phyloP scores from a whole-genome alignment of 495 filamentous ascomycete genomes.

The Trichoderma orchidacearum region DNA sequence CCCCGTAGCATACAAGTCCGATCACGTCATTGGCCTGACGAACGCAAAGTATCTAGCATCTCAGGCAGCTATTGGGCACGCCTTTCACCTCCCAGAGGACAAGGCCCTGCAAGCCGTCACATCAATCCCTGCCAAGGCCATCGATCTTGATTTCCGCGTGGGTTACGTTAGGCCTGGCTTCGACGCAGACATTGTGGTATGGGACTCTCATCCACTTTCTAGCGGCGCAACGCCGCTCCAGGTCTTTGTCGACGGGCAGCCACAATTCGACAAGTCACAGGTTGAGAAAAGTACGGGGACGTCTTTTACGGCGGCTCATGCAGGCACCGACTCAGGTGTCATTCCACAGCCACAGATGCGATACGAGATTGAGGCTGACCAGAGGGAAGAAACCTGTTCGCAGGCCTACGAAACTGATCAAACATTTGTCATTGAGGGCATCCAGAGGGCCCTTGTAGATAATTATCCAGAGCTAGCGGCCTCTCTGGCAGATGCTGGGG shows the following conservation, averaged over 20 bases:
- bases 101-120: slow-evolving; percentile 36
- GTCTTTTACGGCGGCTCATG: slow-evolving; percentile 6
- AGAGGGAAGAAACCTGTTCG: not conserved
- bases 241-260: slow-evolving; percentile 39
- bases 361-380: not conserved
- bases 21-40: slow-evolving; percentile 21
- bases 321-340: slow-evolving; percentile 7
- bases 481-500: not conserved
- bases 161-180: slow-evolving; percentile 35
- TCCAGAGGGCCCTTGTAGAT: slow-evolving; percentile 14
- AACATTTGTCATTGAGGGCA: slow-evolving; percentile 18
- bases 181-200: slow-evolving; percentile 42
- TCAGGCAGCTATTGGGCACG: slow-evolving; percentile 36
- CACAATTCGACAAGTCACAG: slow-evolving; percentile 12
- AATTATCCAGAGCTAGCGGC: not conserved
- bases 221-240: slow-evolving; percentile 38
- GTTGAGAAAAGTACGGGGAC: slow-evolving; percentile 11
- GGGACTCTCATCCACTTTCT: slow-evolving; percentile 37
- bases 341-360: not conserved
- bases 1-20: slow-evolving; percentile 35
- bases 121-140: slow-evolving; percentile 29
- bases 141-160: slow-evolving; percentile 29
- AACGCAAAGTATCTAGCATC: slow-evolving; percentile 27
- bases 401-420: not conserved
- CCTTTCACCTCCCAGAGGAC: slow-evolving; percentile 31